Evolutionary conservation across 495 filamentous ascomycete genomes (phyloP), one percentile per base, ranked within the genome.

Genomic region (Cetradonia linearis): DNA sequence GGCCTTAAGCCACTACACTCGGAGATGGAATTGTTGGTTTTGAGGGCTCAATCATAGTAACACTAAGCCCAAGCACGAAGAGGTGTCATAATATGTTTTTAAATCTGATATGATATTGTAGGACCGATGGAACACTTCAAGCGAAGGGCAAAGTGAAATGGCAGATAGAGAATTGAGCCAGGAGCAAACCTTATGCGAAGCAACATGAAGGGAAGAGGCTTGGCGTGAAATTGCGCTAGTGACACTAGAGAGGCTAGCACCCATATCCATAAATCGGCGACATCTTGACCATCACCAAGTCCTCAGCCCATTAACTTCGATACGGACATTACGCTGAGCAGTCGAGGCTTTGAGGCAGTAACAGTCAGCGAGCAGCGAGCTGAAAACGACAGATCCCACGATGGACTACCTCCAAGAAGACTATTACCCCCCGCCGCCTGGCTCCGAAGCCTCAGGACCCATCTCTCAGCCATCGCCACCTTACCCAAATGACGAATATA

Each of bases 381-480:
- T 61, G 36, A 20, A 30, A 38, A 33, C 40, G 18, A 25, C 11
- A 20, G 20, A 23, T 27, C 27, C 44, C 46, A 46, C 53, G 18
- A 65, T 65, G 63, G 63, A 65, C 49, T 65, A 65, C 34, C 60
- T 62, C 30, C 54, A 56, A 42, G 63, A 65, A 30, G 63, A 65
- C 5, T 49, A 61, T 60, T 65, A 62, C 33, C 54, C 55, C 60
- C 46, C 58, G 23, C 63, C 63, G 38, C 59, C 59, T 28, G 47
- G 46, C 47, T 37, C 48, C 14, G 13, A 20, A 20, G 31, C 52
- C 55, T n/a, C 30, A 37, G 30, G 31, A 33, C 38, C 36, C 28
- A 14, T 40, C 2, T 34, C 61, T 34, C 47, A 56, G 38, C 37
- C 60, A 42, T 37, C 30, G 0, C 18, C 50, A 13, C 50, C 56